phyloP scores from a whole-genome alignment of 306 rosid species.

The Cicer pinnatifidum region DNA sequence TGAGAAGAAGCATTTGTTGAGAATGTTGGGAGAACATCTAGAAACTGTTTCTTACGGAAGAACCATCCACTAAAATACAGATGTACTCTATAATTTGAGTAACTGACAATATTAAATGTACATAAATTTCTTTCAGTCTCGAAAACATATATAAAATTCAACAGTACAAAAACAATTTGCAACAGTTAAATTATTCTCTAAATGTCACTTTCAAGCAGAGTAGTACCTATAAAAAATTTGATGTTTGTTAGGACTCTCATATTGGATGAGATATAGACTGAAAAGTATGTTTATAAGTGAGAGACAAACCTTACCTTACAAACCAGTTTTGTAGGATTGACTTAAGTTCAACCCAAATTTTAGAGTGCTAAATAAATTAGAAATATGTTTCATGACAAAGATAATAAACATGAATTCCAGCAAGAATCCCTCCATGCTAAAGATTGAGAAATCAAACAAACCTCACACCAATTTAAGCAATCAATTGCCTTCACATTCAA shows the following conservation, averaged over 20 bases:
- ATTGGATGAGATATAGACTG: background rate
- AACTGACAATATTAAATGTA: background rate
- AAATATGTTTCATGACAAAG: background rate
- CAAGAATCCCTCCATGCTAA: background rate
- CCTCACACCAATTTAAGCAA: constrained; percentile 92
- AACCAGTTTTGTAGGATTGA: background rate
- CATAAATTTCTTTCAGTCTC: background rate
- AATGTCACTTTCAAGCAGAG: background rate
- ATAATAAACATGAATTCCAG: background rate
- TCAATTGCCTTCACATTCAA: constrained; percentile 76
- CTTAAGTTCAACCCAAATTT: background rate
- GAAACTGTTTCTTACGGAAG: background rate
- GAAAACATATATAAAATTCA: background rate
- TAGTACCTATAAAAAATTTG: background rate
- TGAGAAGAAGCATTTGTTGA: constrained; percentile 4
- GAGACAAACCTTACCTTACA: background rate
- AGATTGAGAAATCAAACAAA: constrained; percentile 48
- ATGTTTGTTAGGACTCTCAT: background rate
- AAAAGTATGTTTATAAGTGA: background rate
- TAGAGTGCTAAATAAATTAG: background rate
- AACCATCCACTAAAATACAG: background rate
- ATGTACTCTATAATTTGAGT: background rate
- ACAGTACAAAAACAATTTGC: background rate
- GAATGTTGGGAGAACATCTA: constrained; percentile 12
- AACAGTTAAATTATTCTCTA: background rate